A percentile compares a stretch with the other conserved stretches of the same genome.
Conservation (phyloP, 225 moss, liverwort and hornwort species). For the Takakia lepidozioides region DNA sequence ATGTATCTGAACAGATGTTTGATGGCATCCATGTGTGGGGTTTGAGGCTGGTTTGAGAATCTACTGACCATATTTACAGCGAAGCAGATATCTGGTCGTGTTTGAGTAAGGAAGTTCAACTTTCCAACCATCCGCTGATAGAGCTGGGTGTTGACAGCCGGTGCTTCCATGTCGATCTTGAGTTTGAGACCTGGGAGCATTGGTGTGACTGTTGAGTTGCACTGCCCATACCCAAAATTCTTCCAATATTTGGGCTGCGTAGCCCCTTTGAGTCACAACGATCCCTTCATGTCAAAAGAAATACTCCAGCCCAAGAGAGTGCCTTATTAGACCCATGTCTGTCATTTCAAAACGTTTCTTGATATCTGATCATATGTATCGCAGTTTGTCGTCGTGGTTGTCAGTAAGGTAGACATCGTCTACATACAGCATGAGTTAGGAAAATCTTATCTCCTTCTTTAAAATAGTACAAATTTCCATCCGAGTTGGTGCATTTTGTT, state of each 20-base stretch:
- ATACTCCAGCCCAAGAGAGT: background rate
- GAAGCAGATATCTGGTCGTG: background rate
- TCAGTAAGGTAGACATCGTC: background rate
- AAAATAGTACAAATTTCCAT: constrained; percentile 3
- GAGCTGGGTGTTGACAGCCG: background rate
- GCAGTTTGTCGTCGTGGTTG: background rate
- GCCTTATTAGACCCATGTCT: background rate
- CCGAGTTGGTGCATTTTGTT: background rate
- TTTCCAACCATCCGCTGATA: background rate
- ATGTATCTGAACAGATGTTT: background rate
- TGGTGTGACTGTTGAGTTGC: background rate
- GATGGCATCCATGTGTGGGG: background rate
- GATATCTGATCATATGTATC: background rate
- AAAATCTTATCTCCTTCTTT: background rate
- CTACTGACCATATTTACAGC: background rate
- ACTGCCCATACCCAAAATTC: background rate
- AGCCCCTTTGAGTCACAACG: background rate
- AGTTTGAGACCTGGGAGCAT: background rate
- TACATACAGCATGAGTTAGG: background rate
- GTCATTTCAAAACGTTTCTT: background rate
- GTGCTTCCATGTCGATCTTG: background rate
- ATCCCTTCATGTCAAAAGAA: background rate
- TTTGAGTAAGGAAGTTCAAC: background rate
- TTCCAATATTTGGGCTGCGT: background rate
- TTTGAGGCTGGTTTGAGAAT: background rate